These are phyloP conservation scores for Acorus calamus DNA, from an alignment of 106 monocot species.

Conservation along the genomic window DNA sequence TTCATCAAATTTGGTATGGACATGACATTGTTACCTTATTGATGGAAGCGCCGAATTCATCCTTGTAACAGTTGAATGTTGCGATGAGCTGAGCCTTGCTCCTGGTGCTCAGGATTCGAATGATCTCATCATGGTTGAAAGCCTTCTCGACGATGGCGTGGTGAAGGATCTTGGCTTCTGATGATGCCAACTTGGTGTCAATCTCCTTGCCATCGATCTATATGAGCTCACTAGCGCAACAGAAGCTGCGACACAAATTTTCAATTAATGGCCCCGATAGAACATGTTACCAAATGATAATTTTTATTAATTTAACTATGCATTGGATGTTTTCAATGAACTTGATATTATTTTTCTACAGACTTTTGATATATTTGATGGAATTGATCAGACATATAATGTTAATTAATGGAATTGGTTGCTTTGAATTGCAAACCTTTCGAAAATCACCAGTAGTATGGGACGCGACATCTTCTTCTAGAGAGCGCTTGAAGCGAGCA, in stretches of 20 bases:
- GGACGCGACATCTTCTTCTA: slow-evolving; percentile 25
- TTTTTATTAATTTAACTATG: not conserved
- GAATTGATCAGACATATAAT: no score
- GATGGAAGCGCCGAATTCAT: slow-evolving; percentile 48
- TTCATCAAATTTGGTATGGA: no score
- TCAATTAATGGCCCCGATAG: no score
- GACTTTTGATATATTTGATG: no score
- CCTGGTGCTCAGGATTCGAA: slow-evolving; percentile 74
- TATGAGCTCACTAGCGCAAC: slow-evolving; percentile 59
- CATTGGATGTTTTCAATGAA: no score
- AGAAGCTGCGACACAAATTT: slow-evolving; percentile 41
- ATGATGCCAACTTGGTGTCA: slow-evolving; percentile 29
- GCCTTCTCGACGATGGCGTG: slow-evolving; percentile 39
- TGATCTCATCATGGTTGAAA: slow-evolving; percentile 48
- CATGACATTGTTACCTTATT: slow-evolving; percentile 31
- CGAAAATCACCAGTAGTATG: slow-evolving; percentile 20
- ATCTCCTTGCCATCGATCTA: slow-evolving; percentile 52
- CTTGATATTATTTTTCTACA: no score
- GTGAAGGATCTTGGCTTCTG: slow-evolving; percentile 59
- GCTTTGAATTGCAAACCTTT: slow-evolving; percentile 2
- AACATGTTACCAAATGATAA: not conserved
- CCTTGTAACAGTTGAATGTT: slow-evolving; percentile 73
- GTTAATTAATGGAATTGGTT: no score
- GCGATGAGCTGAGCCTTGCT: slow-evolving; percentile 87
- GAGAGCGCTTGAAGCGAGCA: slow-evolving; percentile 16